phyloP scores from a whole-genome alignment of 192 early-diverging fungal species.

The Funneliformis geosporum region DNA sequence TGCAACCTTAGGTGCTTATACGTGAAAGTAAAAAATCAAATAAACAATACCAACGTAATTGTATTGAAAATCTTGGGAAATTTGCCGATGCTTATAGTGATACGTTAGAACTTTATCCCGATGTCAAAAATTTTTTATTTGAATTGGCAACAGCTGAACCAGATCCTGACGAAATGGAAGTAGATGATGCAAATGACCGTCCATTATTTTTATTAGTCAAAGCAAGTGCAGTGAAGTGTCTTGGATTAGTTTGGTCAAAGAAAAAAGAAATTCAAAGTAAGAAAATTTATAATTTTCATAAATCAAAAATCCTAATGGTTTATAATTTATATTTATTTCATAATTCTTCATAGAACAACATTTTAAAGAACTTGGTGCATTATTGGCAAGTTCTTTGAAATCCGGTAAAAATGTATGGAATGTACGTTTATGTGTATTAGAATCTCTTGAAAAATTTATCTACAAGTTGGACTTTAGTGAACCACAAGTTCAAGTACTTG shows the following conservation, averaged over 20 bases:
- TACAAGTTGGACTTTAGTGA: constrained; percentile 32
- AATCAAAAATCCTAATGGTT: background rate
- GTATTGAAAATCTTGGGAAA: constrained; percentile 62
- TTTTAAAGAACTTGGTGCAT: constrained; percentile 42
- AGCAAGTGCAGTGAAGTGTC: constrained; percentile 66
- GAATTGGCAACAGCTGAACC: constrained; percentile 46
- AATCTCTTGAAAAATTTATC: constrained; percentile 63
- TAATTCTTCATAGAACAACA: constrained; percentile 39
- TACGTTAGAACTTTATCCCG: constrained; percentile 55
- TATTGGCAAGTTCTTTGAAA: constrained; percentile 51
- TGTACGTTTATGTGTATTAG: constrained; percentile 70
- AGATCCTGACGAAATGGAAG: constrained; percentile 53
- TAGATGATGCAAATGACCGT: constrained; percentile 61
- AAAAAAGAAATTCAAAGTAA: constrained; percentile 57
- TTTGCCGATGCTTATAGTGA: constrained; percentile 61
- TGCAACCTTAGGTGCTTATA: constrained; percentile 52
- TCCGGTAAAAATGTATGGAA: constrained; percentile 79
- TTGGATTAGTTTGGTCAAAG: constrained; percentile 58
- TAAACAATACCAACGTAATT: constrained; percentile 65
- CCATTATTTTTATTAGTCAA: constrained; percentile 65
- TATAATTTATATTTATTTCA: background rate
- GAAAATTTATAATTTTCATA: background rate
- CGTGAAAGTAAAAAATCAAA: constrained; percentile 79
- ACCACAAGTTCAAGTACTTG: constrained; percentile 12
- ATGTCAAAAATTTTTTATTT: constrained; percentile 59